Evolutionary conservation across 164 flowering plant genomes (phyloP).

Genomic region (Cinnamomum chago): DNA sequence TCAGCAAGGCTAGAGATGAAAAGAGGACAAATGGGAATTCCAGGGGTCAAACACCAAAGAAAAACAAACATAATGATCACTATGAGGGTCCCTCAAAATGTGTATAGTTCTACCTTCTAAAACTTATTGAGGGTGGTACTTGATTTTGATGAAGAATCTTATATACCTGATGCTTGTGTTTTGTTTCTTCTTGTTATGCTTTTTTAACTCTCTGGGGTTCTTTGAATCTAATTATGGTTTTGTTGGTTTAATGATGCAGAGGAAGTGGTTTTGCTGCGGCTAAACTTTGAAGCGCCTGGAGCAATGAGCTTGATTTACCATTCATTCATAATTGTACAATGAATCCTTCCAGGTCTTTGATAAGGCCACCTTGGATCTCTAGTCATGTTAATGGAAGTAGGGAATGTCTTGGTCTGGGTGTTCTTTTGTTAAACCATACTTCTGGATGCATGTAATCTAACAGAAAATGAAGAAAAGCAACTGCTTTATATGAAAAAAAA

Average conservation of each 20-base stretch:
- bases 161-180: not conserved
- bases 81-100: constrained; percentile 17
- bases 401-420: not conserved
- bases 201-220: not conserved
- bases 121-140: not conserved
- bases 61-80: constrained; percentile 16
- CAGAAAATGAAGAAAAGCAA: not conserved
- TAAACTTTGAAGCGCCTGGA: constrained; percentile 11
- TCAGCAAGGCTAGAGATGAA: constrained; percentile 73
- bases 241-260: constrained; percentile 26
- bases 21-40: constrained; percentile 47
- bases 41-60: constrained; percentile 19
- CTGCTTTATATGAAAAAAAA: not conserved
- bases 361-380: not conserved
- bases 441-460: not conserved
- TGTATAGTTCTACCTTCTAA: constrained; percentile 10
- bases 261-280: constrained; percentile 49
- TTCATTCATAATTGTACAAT: not conserved
- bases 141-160: not conserved
- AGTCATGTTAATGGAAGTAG: not conserved
- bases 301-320: not conserved
- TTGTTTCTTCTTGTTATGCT: too few species aligned
- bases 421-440: not conserved
- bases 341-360: not conserved
- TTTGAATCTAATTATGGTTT: not conserved